phyloP scores from a whole-genome alignment of 768 basidiomycete species.

The Tremella mesenterica region DNA sequence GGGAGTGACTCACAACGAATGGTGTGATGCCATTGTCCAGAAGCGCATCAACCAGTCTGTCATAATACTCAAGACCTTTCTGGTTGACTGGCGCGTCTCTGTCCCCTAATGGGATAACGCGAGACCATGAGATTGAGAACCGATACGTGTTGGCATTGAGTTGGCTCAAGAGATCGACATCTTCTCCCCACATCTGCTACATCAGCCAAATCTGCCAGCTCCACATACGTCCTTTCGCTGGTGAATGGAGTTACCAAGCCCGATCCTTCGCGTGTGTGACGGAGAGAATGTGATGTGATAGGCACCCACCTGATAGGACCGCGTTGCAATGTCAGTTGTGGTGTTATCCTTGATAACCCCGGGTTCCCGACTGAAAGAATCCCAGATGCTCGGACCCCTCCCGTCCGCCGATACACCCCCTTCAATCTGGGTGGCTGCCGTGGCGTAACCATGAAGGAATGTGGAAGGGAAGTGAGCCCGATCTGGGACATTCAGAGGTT shows the following conservation, averaged over 20 bases:
- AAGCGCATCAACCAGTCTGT: conserved; percentile 58
- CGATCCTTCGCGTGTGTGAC: background rate
- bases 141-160: conserved; percentile 64
- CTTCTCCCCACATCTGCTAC: conserved; percentile 60
- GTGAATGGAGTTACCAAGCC: background rate
- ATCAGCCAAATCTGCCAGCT: background rate
- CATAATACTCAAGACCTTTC: conserved; percentile 55
- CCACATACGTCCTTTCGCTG: background rate
- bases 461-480: background rate
- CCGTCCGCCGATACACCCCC: conserved; percentile 5
- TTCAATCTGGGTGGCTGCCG: conserved; percentile 12
- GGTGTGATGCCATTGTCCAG: conserved; percentile 54
- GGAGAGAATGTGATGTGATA: too few species aligned
- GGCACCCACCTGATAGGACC: background rate
- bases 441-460: background rate
- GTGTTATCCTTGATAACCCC: background rate
- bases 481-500: background rate
- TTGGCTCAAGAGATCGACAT: conserved; percentile 54
- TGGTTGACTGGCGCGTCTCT: conserved; percentile 63
- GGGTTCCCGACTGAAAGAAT: background rate
- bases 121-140: conserved; percentile 64
- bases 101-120: conserved; percentile 59
- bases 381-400: conserved; percentile 9
- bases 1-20: conserved; percentile 35
- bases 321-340: background rate